phyloP scores from a whole-genome alignment of 768 basidiomycete genomes.

The Tulasnella sp. region DNA sequence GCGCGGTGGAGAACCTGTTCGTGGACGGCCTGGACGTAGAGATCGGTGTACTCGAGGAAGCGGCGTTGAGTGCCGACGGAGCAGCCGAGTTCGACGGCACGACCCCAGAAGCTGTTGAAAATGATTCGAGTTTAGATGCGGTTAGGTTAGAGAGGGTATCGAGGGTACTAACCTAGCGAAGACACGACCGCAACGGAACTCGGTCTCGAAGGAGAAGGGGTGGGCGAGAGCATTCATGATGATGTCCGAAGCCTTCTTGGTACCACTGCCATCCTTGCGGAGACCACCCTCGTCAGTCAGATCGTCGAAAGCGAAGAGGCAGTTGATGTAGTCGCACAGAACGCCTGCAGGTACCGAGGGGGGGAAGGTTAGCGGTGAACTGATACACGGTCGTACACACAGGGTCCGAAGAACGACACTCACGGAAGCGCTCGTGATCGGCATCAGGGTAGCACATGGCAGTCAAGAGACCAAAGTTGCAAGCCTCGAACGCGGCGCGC shows the following conservation, averaged over 20 bases:
- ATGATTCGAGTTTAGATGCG: neutral
- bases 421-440: slow-evolving; percentile 43
- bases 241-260: slow-evolving; percentile 11
- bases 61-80: slow-evolving; percentile 6
- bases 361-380: neutral
- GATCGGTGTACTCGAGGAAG: slow-evolving; percentile 20
- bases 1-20: slow-evolving; percentile 21
- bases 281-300: slow-evolving; percentile 13
- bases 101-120: slow-evolving; percentile 12
- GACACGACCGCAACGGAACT: slow-evolving; percentile 8
- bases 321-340: slow-evolving; percentile 13
- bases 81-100: slow-evolving; percentile 2
- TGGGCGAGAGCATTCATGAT: slow-evolving; percentile 5
- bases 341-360: neutral
- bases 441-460: slow-evolving; percentile 56
- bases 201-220: slow-evolving; percentile 8
- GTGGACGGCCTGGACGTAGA: slow-evolving; percentile 20
- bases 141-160: neutral
- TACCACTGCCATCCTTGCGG: slow-evolving; percentile 7
- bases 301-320: slow-evolving; percentile 14
- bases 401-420: neutral
- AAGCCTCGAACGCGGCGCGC: neutral
- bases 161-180: neutral
- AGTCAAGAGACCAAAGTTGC: slow-evolving; percentile 40
- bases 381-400: neutral